These are phyloP conservation scores for Colletotrichum liaoningense DNA, from an alignment of 2,329 filamentous ascomycete genomes.

Conservation along the genomic window DNA sequence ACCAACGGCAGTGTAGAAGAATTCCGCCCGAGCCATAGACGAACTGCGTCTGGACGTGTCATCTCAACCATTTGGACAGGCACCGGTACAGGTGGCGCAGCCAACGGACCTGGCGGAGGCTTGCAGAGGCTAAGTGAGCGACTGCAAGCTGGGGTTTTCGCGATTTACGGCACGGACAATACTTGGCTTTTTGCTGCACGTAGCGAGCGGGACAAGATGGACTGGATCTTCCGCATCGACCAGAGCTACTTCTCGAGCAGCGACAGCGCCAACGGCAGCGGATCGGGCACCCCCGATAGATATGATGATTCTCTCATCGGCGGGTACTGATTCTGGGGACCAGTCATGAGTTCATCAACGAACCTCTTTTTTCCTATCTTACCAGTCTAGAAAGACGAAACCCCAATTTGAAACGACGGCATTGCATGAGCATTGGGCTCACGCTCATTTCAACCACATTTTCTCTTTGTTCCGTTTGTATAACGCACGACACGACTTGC, in stretches of 20 bases:
- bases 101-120: constrained; percentile 46
- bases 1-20: constrained; percentile 47
- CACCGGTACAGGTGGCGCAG: constrained; percentile 48
- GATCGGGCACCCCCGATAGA: constrained; percentile 49
- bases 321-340: constrained; percentile 18
- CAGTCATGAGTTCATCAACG: not conserved
- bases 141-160: constrained; percentile 83
- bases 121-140: constrained; percentile 67
- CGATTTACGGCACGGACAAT: constrained; percentile 93
- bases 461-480: constrained; percentile 35
- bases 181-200: constrained; percentile 94
- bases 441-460: constrained; percentile 20
- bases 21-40: constrained; percentile 59
- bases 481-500: constrained; percentile 33
- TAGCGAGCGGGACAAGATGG: constrained; percentile 91
- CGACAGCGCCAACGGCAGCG: constrained; percentile 53
- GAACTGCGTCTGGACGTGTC: constrained; percentile 62
- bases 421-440: not conserved
- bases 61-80: constrained; percentile 69
- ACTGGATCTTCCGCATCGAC: constrained; percentile 97
- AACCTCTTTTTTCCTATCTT: constrained; percentile 1
- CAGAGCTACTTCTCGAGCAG: constrained; percentile 73
- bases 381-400: constrained; percentile 16
- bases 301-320: constrained; percentile 33
- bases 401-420: constrained; percentile 11